Percentiles rank a stretch among this genome's conserved stretches.
These are phyloP conservation scores for Phytophthora kernoviae DNA, from an alignment of 352 stramenopile species.

Conservation along the genomic window DNA sequence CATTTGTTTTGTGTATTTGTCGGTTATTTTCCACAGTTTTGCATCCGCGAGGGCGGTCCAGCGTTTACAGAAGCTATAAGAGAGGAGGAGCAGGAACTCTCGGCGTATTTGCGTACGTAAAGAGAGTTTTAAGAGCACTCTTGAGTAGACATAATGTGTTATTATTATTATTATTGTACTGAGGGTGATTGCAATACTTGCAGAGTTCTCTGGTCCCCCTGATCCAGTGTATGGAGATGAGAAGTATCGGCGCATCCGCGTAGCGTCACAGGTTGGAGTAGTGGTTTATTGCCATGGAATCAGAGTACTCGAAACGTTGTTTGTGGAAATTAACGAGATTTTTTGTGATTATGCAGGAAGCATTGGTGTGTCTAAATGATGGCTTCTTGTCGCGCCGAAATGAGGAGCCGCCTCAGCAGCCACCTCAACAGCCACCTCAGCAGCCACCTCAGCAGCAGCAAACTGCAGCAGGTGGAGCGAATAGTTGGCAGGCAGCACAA, in stretches of 20 bases:
- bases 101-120: conserved; percentile 71
- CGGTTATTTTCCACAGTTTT: conserved; percentile 56
- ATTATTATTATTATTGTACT: conserved; percentile 8
- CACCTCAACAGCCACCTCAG: conserved; percentile 25
- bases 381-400: conserved; percentile 59
- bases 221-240: conserved; percentile 85
- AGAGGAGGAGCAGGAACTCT: conserved; percentile 74
- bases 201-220: conserved; percentile 77
- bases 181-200: conserved; percentile 10
- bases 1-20: conserved; percentile 7
- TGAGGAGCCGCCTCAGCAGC: conserved; percentile 30
- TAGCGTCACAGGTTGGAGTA: conserved; percentile 60
- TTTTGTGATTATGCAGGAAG: conserved; percentile 46
- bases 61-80: conserved; percentile 65
- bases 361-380: conserved; percentile 79
- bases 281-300: conserved; percentile 9
- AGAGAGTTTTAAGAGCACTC: not conserved
- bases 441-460: conserved; percentile 30
- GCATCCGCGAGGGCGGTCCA: conserved; percentile 68
- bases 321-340: conserved; percentile 10
- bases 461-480: conserved; percentile 19
- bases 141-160: not conserved
- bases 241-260: conserved; percentile 84
- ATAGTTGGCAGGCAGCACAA: conserved; percentile 28
- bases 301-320: conserved; percentile 16